These are phyloP conservation scores for Thraustotheca clavata DNA, from an alignment of 352 stramenopile species.

Conservation along the genomic window DNA sequence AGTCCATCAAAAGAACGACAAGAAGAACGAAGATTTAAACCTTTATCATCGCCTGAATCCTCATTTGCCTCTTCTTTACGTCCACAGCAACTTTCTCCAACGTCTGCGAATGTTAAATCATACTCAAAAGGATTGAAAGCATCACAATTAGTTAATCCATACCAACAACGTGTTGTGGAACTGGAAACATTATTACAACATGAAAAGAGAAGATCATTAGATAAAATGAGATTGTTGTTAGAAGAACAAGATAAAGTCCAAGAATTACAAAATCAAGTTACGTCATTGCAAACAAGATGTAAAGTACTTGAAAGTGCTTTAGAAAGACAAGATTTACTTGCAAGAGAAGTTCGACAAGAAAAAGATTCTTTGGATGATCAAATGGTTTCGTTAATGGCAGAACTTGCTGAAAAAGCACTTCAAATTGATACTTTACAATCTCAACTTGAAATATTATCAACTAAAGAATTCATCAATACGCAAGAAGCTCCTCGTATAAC, in stretches of 20 bases:
- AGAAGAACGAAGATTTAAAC: background rate
- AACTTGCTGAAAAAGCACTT: conserved; percentile 24
- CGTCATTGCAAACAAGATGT: conserved; percentile 33
- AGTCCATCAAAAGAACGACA: background rate
- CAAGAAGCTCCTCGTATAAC: background rate
- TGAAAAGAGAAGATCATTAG: conserved; percentile 57
- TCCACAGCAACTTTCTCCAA: background rate
- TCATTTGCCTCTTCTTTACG: background rate
- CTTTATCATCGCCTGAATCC: background rate
- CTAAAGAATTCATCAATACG: background rate
- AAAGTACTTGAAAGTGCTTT: conserved; percentile 25
- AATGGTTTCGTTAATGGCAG: conserved; percentile 1
- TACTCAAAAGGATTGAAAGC: background rate
- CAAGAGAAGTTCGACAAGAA: background rate
- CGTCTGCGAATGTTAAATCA: background rate
- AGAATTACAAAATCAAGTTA: conserved; percentile 37
- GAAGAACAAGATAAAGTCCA: conserved; percentile 59
- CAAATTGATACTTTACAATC: conserved; percentile 23
- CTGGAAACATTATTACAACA: conserved; percentile 36
- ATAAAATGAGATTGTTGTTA: conserved; percentile 59
- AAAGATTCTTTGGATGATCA: background rate
- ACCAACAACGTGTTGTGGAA: conserved; percentile 27
- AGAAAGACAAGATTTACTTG: conserved; percentile 13
- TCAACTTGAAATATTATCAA: conserved; percentile 20
- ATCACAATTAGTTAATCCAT: background rate